These are phyloP conservation scores for Nakazawaea anatomiae DNA, from an alignment of 805 yeast species.

Conservation along the genomic window DNA sequence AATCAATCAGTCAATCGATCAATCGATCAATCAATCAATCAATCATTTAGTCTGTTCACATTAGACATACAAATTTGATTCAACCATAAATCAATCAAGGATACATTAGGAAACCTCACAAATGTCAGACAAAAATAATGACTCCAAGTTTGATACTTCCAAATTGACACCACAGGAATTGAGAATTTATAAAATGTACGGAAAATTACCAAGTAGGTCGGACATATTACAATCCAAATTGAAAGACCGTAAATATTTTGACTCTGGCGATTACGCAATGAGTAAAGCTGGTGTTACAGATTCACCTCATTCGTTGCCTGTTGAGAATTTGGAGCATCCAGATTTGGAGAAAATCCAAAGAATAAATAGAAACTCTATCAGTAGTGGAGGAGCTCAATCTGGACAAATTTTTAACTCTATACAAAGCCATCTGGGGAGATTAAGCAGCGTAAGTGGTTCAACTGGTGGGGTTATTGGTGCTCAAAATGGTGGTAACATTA, in stretches of 20 bases:
- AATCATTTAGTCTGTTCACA: too few species aligned
- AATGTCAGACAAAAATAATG: neutral
- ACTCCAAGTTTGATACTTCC: conserved; percentile 39
- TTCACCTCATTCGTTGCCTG: conserved; percentile 12
- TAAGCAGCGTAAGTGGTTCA: neutral
- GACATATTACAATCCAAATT: conserved; percentile 70
- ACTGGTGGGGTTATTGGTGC: conserved; percentile 20
- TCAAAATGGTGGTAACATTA: conserved; percentile 25
- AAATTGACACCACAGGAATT: conserved; percentile 74
- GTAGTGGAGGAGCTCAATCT: conserved; percentile 31
- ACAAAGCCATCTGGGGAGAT: conserved; percentile 9
- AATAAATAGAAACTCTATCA: conserved; percentile 53
- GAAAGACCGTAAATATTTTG: conserved; percentile 87
- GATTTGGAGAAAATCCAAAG: conserved; percentile 55
- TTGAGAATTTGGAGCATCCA: conserved; percentile 38
- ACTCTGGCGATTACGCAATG: conserved; percentile 91
- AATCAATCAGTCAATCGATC: neutral
- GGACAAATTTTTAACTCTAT: conserved; percentile 6
- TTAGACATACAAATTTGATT: too few species aligned
- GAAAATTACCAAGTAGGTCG: conserved; percentile 75
- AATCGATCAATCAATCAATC: neutral
- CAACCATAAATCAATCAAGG: neutral
- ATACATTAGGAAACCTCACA: neutral
- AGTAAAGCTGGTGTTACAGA: conserved; percentile 54
- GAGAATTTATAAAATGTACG: conserved; percentile 73